Evolutionary conservation across 2,329 filamentous ascomycete species (phyloP).

Genomic region (Colletotrichum caudatum): DNA sequence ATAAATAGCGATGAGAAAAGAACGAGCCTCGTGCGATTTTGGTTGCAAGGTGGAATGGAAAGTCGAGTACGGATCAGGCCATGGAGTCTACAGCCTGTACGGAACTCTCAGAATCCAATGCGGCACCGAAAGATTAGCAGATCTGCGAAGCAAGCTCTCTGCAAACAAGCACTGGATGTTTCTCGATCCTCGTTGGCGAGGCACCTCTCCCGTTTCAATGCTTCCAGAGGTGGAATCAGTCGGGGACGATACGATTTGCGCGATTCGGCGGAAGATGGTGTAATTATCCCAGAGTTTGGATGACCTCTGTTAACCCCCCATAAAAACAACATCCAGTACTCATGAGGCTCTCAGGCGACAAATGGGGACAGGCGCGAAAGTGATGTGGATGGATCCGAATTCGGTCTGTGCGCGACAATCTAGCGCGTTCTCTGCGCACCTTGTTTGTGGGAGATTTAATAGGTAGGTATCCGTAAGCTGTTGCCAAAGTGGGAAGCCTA

Average conservation of each 20-base stretch:
- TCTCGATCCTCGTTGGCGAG: not conserved
- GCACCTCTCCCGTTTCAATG: not conserved
- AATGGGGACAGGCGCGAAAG: not conserved
- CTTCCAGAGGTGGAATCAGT: not conserved
- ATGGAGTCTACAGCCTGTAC: not conserved
- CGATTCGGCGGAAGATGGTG: not conserved
- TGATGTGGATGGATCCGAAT: not conserved
- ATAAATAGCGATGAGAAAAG: too few species aligned
- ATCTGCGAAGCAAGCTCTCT: not conserved
- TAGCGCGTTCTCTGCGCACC: not conserved
- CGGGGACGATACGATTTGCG: not conserved
- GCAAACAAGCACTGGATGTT: not conserved
- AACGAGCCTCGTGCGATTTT: not conserved
- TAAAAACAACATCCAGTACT: slow-evolving; percentile 7
- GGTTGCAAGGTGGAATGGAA: not conserved
- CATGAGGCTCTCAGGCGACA: not conserved
- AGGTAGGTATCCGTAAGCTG: not conserved
- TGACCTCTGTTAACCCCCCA: not conserved
- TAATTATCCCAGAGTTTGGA: not conserved
- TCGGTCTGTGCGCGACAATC: not conserved
- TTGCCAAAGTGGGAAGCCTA: not conserved
- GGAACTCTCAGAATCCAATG: not conserved
- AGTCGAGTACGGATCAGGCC: not conserved
- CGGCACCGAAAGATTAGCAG: not conserved
- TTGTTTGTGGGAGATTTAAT: not conserved